These are phyloP conservation scores for Trametes cubensis DNA, from an alignment of 768 basidiomycete species.

Conservation along the genomic window DNA sequence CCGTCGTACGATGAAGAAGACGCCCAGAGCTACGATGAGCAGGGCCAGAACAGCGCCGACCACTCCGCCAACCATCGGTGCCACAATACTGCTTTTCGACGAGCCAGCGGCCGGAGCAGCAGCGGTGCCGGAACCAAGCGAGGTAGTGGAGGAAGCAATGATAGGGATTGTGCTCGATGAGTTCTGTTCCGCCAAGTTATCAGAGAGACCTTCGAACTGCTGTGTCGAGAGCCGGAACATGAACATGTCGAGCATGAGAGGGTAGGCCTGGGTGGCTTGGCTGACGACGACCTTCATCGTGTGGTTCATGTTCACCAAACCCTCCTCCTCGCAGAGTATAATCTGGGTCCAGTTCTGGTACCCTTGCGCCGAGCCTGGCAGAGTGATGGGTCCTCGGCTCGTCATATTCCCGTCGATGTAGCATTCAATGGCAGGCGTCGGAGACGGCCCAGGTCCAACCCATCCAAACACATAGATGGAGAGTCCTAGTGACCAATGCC, in stretches of 20 bases:
- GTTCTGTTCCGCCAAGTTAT: too few relatives aligned
- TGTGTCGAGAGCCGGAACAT: not conserved
- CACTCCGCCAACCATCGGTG: too few relatives aligned
- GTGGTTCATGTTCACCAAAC: not conserved
- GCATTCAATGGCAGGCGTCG: not conserved
- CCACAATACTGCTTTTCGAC: too few relatives aligned
- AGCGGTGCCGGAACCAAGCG: too few relatives aligned
- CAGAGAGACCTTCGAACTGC: not conserved
- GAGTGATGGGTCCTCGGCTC: not conserved
- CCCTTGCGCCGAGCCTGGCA: not conserved
- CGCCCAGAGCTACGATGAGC: too few relatives aligned
- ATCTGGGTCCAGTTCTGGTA: not conserved
- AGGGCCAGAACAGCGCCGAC: too few relatives aligned
- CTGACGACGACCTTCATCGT: constrained; percentile 7
- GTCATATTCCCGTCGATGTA: not conserved
- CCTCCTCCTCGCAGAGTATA: not conserved
- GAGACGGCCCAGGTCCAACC: not conserved
- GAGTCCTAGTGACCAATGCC: not conserved
- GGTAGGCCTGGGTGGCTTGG: not conserved
- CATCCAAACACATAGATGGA: not conserved
- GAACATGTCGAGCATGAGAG: constrained; percentile 7
- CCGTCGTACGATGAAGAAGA: too few relatives aligned
- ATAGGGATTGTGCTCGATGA: too few relatives aligned
- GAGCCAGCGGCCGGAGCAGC: too few relatives aligned
- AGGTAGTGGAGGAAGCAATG: too few relatives aligned